Percentiles rank a stretch among this genome's conserved stretches.
phyloP scores from a whole-genome alignment of 2,329 filamentous ascomycete genomes.

The Aspergillus neoniger region DNA sequence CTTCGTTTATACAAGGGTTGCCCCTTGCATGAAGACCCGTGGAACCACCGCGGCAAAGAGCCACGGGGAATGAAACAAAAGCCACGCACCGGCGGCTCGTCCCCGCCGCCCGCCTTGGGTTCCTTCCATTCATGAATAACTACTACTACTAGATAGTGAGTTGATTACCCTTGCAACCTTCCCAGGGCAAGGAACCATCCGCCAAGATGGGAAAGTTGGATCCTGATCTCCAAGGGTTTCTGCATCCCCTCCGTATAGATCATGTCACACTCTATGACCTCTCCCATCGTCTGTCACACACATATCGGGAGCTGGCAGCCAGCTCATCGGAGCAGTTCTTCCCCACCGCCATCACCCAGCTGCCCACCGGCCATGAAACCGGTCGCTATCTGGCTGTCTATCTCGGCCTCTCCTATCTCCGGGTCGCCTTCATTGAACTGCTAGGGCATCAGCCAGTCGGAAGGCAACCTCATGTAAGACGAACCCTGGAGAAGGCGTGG shows the following conservation, averaged over 20 bases:
- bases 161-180: too few species aligned
- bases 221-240: slow-evolving; percentile 22
- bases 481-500: slow-evolving; percentile 70
- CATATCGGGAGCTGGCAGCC: slow-evolving; percentile 40
- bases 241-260: slow-evolving; percentile 34
- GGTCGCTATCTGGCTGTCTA: slow-evolving; percentile 57
- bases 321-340: slow-evolving; percentile 45
- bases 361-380: slow-evolving; percentile 52
- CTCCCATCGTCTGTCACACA: slow-evolving; percentile 39
- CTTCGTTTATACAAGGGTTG: too few species aligned
- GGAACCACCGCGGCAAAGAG: too few species aligned
- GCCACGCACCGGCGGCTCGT: too few species aligned
- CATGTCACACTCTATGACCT: slow-evolving; percentile 36
- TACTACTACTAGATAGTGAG: too few species aligned
- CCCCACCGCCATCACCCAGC: slow-evolving; percentile 43
- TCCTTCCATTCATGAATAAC: too few species aligned
- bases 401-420: slow-evolving; percentile 54
- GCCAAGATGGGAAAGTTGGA: neutral
- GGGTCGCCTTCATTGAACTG: slow-evolving; percentile 56
- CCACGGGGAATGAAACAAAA: too few species aligned
- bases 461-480: slow-evolving; percentile 52
- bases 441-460: slow-evolving; percentile 39
- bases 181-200: neutral
- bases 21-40: too few species aligned
- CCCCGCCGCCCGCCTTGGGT: too few species aligned